Evolutionary conservation across 352 stramenopile genomes (phyloP).

Genomic region (Elongisporangium undulatum): DNA sequence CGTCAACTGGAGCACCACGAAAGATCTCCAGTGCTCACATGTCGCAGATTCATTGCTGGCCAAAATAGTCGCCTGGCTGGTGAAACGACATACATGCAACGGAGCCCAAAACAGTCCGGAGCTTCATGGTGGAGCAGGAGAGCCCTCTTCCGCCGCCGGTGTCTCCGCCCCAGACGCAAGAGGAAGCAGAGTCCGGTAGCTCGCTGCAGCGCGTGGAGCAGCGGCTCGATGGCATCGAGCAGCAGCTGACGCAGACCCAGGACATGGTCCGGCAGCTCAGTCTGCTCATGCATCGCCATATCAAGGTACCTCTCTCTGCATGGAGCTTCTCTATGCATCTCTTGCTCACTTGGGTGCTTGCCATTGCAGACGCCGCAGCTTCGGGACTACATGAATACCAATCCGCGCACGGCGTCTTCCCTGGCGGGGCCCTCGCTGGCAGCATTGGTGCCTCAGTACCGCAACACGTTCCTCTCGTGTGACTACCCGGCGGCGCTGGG

Average conservation of each 20-base stretch:
- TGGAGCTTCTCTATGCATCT: neutral
- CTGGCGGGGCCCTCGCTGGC: neutral
- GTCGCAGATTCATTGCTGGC: neutral
- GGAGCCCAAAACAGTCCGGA: neutral
- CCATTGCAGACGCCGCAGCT: neutral
- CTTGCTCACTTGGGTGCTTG: neutral
- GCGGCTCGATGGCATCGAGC: conserved; percentile 35
- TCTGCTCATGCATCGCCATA: conserved; percentile 38
- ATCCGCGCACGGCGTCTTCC: neutral
- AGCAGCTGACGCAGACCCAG: conserved; percentile 34
- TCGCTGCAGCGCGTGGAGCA: conserved; percentile 30
- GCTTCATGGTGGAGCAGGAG: neutral
- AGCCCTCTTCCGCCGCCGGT: neutral
- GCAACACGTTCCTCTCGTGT: neutral
- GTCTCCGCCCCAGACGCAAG: neutral
- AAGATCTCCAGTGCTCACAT: neutral
- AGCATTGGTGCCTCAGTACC: neutral
- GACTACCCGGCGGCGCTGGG: neutral
- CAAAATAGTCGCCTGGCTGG: neutral
- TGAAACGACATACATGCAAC: neutral
- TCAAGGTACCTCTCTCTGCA: conserved; percentile 22
- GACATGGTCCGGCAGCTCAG: conserved; percentile 47
- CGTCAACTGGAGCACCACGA: too few species aligned
- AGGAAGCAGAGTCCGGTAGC: neutral
- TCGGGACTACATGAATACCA: neutral